Conservation (phyloP, 768 basidiomycete species). For the Suillus spraguei region DNA sequence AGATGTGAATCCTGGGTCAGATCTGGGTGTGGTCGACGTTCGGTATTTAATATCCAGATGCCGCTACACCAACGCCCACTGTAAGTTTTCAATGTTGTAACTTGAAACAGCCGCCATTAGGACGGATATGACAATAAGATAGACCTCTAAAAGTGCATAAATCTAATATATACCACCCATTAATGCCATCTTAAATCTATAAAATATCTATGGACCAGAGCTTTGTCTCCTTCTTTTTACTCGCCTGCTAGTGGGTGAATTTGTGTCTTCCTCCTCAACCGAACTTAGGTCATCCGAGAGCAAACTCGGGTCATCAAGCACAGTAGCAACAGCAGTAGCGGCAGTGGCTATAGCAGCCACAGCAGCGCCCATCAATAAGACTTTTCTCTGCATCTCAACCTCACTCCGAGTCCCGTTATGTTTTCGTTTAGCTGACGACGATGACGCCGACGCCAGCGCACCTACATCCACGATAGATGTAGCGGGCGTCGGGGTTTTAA, state of each 20-base stretch:
- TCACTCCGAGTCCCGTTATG: background rate
- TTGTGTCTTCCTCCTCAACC: background rate
- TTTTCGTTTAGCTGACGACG: conserved; percentile 1
- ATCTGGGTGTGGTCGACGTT: background rate
- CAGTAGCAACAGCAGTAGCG: background rate
- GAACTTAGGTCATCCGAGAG: background rate
- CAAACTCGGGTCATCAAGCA: background rate
- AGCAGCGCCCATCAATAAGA: background rate
- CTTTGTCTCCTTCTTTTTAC: background rate
- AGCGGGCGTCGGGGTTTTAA: background rate
- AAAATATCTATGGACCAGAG: background rate
- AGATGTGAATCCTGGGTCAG: too few species aligned
- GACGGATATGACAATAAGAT: background rate
- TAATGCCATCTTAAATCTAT: background rate
- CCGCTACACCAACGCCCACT: background rate
- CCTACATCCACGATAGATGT: background rate
- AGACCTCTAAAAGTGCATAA: background rate
- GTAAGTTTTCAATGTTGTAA: too few species aligned
- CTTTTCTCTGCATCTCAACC: background rate
- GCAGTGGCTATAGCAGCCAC: background rate
- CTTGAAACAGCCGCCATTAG: too few species aligned
- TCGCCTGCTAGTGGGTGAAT: background rate
- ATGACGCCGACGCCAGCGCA: background rate
- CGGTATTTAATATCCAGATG: background rate
- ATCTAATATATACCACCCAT: background rate